Evolutionary conservation across 495 filamentous ascomycete species (phyloP).

Genomic region (Penicillium steckii): DNA sequence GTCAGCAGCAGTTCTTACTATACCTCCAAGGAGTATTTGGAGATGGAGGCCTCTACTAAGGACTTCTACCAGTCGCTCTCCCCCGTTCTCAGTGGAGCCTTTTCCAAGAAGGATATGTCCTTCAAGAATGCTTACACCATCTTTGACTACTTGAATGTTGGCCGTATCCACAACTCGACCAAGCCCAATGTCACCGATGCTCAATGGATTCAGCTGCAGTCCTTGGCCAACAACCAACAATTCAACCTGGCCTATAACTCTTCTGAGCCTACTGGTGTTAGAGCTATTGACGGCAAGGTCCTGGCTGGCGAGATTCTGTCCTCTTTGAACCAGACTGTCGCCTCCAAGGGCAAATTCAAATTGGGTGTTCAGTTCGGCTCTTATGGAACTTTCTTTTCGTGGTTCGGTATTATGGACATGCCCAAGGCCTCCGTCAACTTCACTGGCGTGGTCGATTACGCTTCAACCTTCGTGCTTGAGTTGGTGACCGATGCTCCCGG

Average conservation of each 20-base stretch:
- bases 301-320: conserved; percentile 48
- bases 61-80: conserved; percentile 64
- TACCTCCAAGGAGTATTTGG: conserved; percentile 55
- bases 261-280: conserved; percentile 35
- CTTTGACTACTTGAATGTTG: conserved; percentile 57
- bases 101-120: conserved; percentile 48
- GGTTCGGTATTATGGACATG: conserved; percentile 49
- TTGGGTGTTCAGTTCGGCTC: conserved; percentile 47
- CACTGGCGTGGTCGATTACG: conserved; percentile 50
- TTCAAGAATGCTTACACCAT: conserved; percentile 74
- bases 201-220: conserved; percentile 36
- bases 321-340: conserved; percentile 41
- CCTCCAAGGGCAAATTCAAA: conserved; percentile 31
- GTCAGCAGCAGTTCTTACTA: conserved; percentile 74
- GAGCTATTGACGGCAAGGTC: conserved; percentile 47
- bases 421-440: conserved; percentile 35
- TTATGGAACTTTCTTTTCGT: conserved; percentile 48
- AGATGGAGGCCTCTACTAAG: conserved; percentile 50
- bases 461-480: conserved; percentile 51
- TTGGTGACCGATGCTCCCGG: conserved; percentile 45
- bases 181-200: conserved; percentile 32
- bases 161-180: conserved; percentile 50
- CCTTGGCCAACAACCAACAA: conserved; percentile 50
- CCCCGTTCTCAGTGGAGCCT: conserved; percentile 60
- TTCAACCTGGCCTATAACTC: conserved; percentile 53